Base-by-base conservation (phyloP, 2,329 filamentous ascomycete genomes). In the Phialophora chinensis region DNA sequence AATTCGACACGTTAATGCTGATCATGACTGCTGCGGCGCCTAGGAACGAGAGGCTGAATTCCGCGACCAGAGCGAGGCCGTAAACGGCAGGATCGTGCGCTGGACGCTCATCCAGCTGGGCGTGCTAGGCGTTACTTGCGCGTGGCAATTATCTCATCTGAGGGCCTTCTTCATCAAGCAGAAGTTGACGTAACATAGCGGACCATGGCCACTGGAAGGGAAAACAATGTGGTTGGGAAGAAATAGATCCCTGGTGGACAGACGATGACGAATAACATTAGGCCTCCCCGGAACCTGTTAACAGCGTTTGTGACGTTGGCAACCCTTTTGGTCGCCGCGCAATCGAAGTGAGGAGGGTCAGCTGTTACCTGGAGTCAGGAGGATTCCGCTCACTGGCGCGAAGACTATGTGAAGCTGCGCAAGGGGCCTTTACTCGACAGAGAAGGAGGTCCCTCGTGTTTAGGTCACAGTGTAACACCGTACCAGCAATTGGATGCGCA, bases 151-250 rank as follows among this genome's bases (percentile, higher is more conserved):
- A 55, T 96, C 93, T 62, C 94, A 99, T 81, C 86, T 99, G 74
- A 87, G 95, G 73, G 91, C 91, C 55, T 99, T 99, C 87, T 99
- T 99, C 84, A 99, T 99, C 85, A 99, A 99, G 87, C 94, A 98
- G 84, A 99, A 99, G 86, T 88, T 99, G 78, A 98, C 95, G 67
- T 99, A 3, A 87, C 80, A 74, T 14, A 11, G 47, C 2, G 20
- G 50, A 2, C 31, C 8, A 38, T 23, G 38, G 53, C 23, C 11
- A 14, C 8, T 11, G 20, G 17, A 42, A 20, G 38, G 33, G 20
- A 25, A 50, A 12, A 20, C 8, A 12, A 27, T 35, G 33, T 10
- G 10, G 33, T 12, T 35, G 33, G 11, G 33, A 44, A n/a, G 17
- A n/a, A 42, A 44, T 20, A n/a, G 14, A 2, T n/a, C 14, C 14